These are phyloP conservation scores for Ogataea angusta DNA, from an alignment of 805 yeast species.

Conservation along the genomic window DNA sequence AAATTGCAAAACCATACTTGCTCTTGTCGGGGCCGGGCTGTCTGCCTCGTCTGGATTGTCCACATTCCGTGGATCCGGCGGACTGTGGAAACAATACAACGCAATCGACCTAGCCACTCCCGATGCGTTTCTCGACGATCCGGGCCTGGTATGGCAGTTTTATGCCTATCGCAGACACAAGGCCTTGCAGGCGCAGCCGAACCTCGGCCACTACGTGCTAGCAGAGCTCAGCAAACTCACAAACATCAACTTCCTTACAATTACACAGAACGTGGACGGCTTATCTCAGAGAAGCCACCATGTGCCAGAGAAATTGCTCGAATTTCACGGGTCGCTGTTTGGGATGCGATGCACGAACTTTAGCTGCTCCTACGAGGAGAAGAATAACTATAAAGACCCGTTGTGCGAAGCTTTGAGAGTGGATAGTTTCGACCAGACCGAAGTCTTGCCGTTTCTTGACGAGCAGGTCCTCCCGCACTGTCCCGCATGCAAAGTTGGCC, in stretches of 20 bases:
- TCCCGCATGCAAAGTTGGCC: slow-evolving; percentile 64
- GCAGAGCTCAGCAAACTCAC: slow-evolving; percentile 52
- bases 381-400: slow-evolving; percentile 54
- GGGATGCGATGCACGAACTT: slow-evolving; percentile 72
- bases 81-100: slow-evolving; percentile 73
- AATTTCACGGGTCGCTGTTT: slow-evolving; percentile 79
- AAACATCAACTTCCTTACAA: slow-evolving; percentile 48
- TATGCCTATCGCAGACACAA: slow-evolving; percentile 65
- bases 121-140: slow-evolving; percentile 80
- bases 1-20: slow-evolving; percentile 48
- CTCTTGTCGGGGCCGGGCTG: slow-evolving; percentile 80
- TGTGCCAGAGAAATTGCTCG: slow-evolving; percentile 47
- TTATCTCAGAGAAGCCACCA: slow-evolving; percentile 66
- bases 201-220: slow-evolving; percentile 67
- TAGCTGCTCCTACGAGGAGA: slow-evolving; percentile 59
- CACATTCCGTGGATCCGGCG: slow-evolving; percentile 68
- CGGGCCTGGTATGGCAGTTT: slow-evolving; percentile 88
- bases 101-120: slow-evolving; percentile 88
- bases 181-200: slow-evolving; percentile 69
- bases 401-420: slow-evolving; percentile 39
- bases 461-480: slow-evolving; percentile 65
- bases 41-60: slow-evolving; percentile 76
- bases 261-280: slow-evolving; percentile 85
- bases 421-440: slow-evolving; percentile 8
- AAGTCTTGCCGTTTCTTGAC: slow-evolving; percentile 37